These are phyloP conservation scores for Mortierella sp. DNA, from an alignment of 371 early-diverging fungal genomes.

Conservation along the genomic window DNA sequence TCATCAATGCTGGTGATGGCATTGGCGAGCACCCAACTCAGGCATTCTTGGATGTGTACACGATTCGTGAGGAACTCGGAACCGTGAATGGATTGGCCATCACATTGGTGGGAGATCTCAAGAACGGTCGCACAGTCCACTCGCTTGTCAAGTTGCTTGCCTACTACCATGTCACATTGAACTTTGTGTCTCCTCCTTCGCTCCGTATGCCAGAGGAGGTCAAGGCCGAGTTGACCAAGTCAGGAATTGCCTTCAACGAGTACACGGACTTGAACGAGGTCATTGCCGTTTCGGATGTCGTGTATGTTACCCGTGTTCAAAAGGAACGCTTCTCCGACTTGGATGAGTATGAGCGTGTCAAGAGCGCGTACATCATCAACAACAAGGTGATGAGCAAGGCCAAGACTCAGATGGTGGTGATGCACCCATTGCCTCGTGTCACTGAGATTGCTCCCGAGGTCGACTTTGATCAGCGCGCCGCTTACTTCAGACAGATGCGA, in stretches of 20 bases:
- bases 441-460: slow-evolving; percentile 97
- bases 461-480: slow-evolving; percentile 93
- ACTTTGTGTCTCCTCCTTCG: slow-evolving; percentile 89
- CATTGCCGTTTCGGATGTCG: slow-evolving; percentile 90
- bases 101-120: slow-evolving; percentile 95
- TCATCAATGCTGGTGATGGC: slow-evolving; percentile 98
- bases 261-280: slow-evolving; percentile 81
- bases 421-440: slow-evolving; percentile 98
- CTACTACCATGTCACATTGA: slow-evolving; percentile 92
- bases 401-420: slow-evolving; percentile 96
- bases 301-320: slow-evolving; percentile 97
- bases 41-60: slow-evolving; percentile 95
- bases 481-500: slow-evolving; percentile 83
- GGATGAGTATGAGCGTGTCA: slow-evolving; percentile 85
- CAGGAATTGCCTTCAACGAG: slow-evolving; percentile 78
- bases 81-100: slow-evolving; percentile 97
- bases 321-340: slow-evolving; percentile 89
- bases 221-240: slow-evolving; percentile 74
- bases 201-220: slow-evolving; percentile 91
- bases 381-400: slow-evolving; percentile 83
- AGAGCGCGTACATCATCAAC: slow-evolving; percentile 86
- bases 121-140: slow-evolving; percentile 98
- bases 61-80: slow-evolving; percentile 82
- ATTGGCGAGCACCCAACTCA: slow-evolving; percentile 98
- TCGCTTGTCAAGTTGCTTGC: slow-evolving; percentile 89